These are phyloP conservation scores for Saccharomyces pastorianus DNA, from an alignment of 1,139 yeast species.

Conservation along the genomic window DNA sequence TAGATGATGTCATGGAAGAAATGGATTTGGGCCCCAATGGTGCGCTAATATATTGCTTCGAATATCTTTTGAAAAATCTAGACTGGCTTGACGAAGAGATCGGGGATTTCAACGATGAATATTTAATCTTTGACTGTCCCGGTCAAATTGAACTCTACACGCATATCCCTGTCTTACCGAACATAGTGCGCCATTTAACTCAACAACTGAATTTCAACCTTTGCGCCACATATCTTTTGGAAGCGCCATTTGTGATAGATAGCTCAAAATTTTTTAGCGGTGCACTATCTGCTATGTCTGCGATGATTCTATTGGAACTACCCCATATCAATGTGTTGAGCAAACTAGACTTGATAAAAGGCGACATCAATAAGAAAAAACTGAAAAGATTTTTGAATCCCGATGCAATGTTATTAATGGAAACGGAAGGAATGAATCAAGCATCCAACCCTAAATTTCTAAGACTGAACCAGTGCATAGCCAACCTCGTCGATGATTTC, in stretches of 20 bases:
- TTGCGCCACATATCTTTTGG: conserved; percentile 87
- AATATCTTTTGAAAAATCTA: conserved; percentile 70
- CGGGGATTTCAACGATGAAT: conserved; percentile 90
- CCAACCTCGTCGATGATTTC: conserved; percentile 86
- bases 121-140: conserved; percentile 91
- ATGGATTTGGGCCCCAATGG: conserved; percentile 94
- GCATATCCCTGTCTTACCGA: conserved; percentile 87
- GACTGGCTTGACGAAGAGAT: conserved; percentile 97
- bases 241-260: conserved; percentile 90
- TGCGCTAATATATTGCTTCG: conserved; percentile 87
- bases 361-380: conserved; percentile 62
- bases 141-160: conserved; percentile 96
- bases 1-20: conserved; percentile 96
- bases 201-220: conserved; percentile 71
- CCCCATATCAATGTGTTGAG: conserved; percentile 90
- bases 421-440: conserved; percentile 35
- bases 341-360: conserved; percentile 76
- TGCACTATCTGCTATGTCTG: conserved; percentile 93
- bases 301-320: conserved; percentile 87
- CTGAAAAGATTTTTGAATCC: conserved; percentile 83
- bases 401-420: conserved; percentile 69
- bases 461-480: conserved; percentile 70
- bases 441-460: conserved; percentile 68
- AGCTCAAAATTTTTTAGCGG: conserved; percentile 90
- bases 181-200: conserved; percentile 75